Base-by-base conservation (phyloP, 352 stramenopile genomes). In the Globisporangium mamillatum region DNA sequence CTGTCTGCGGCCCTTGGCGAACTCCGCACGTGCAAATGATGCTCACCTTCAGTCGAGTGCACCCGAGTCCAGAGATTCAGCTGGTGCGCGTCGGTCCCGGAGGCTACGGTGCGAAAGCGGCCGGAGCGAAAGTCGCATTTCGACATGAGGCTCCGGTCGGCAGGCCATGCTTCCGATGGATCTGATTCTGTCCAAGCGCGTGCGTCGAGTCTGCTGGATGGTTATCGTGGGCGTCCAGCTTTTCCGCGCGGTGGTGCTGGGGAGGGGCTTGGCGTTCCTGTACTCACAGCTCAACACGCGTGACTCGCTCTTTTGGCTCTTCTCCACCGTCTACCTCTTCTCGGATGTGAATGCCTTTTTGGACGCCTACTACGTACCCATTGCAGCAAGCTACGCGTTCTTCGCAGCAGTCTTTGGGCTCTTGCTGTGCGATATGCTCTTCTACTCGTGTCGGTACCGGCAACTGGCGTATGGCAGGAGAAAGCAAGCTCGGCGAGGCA, bases 171-270 rank as follows among this genome's bases (percentile, higher is more conserved):
- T 66, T 0, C 61, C 61, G 22, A 52, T 66, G 27, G 61, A 60
- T 41, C 27, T 66, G 18, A 53, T 66, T 18, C 50, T 66, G 12
- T 25, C 61, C 12, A 29, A 8, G 25, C n/a, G 32, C 29, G 44
- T 55, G n/a, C 50, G 61, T 4, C 29, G n/a, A 8, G 50, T 53
- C 7, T 66, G 48, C 61, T 66, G 61, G 61, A 16, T 32, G 2
- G 22, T 53, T 48, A 53, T 66, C 61, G 32, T 66, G n/a, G 29
- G 32, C 32, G n/a, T 66, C 32, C 61, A 66, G 50, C 61, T 66
- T 14, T 22, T 66, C 20, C 61, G 53, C 48, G 22, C 60, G 27
- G 18, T 22, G 10, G n/a, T 16, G 32, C 61, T 66, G 20, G 5
- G n/a, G 0, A 6, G 22, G 22, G 22, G 22, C 6, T 32, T 53